A percentile compares a stretch with the other conserved stretches of the same genome.
Evolutionary conservation across 768 basidiomycete genomes (phyloP).

Genomic region (Trichaptum fuscoviolaceum): DNA sequence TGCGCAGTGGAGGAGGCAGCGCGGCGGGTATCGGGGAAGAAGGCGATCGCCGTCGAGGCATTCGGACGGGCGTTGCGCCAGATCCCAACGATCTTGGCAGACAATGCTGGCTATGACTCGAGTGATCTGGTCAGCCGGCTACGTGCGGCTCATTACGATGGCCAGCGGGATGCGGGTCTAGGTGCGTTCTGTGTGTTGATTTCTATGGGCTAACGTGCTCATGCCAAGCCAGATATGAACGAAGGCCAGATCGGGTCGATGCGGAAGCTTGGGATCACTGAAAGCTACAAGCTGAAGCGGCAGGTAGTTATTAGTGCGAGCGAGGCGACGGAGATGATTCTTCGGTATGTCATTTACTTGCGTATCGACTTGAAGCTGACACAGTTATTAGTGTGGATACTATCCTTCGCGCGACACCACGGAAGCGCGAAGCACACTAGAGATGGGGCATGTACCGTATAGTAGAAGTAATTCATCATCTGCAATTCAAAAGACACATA

Average conservation of each 20-base stretch:
- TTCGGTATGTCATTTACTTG: slow-evolving; percentile 52
- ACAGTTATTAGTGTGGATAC: slow-evolving; percentile 69
- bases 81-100: slow-evolving; percentile 94
- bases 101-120: slow-evolving; percentile 98
- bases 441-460: background rate
- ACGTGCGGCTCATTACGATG: slow-evolving; percentile 92
- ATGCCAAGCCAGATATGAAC: slow-evolving; percentile 68
- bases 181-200: slow-evolving; percentile 43
- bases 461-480: slow-evolving; percentile 3
- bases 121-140: slow-evolving; percentile 87
- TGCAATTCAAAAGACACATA: slow-evolving; percentile 3
- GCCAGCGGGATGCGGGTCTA: slow-evolving; percentile 78
- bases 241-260: slow-evolving; percentile 82
- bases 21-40: slow-evolving; percentile 84
- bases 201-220: slow-evolving; percentile 4
- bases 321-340: slow-evolving; percentile 98
- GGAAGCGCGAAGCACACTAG: slow-evolving; percentile 78
- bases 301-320: slow-evolving; percentile 93
- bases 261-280: slow-evolving; percentile 83
- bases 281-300: slow-evolving; percentile 95
- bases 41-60: slow-evolving; percentile 91
- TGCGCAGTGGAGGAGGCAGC: slow-evolving; percentile 89
- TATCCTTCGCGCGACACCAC: slow-evolving; percentile 79
- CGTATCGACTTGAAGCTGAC: slow-evolving; percentile 6
- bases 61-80: slow-evolving; percentile 86